Evolutionary conservation across 129 eudicot species (phyloP).

Genomic region (Sambucus nigra): DNA sequence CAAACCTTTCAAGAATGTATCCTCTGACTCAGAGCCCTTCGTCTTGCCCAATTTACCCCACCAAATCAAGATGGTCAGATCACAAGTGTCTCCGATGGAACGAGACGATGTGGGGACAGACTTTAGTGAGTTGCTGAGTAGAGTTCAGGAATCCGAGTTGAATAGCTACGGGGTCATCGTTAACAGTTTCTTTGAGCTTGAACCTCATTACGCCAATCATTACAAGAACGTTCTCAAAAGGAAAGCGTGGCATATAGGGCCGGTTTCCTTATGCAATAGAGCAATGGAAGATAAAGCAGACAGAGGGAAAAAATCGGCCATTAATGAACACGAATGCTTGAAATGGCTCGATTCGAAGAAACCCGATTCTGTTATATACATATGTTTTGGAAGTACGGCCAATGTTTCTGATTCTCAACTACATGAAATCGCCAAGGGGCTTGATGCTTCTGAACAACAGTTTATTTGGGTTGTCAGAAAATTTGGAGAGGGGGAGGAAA

Average conservation of each 20-base stretch:
- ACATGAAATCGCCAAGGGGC: constrained; percentile 18
- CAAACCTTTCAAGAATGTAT: constrained; percentile 9
- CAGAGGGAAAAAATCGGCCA: constrained; percentile 15
- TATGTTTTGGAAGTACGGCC: constrained; percentile 17
- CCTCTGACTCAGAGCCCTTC: constrained; percentile 18
- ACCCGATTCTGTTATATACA: constrained; percentile 15
- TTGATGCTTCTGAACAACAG: constrained; percentile 13
- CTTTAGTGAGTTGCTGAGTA: not conserved
- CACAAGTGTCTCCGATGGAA: not conserved
- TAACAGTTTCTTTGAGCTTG: no score
- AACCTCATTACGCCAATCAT: no score
- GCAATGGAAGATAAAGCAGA: constrained; percentile 13
- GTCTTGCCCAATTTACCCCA: constrained; percentile 20
- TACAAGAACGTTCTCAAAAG: constrained; percentile 1
- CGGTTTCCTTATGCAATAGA: constrained; percentile 14
- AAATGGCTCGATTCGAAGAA: no score
- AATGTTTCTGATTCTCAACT: constrained; percentile 2
- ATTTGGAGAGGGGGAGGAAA: constrained; percentile 9
- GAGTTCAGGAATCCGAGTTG: not conserved
- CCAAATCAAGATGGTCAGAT: not conserved
- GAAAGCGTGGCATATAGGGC: constrained; percentile 25
- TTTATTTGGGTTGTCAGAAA: no score
- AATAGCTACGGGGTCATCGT: constrained; percentile 13
- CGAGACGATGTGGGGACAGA: not conserved
- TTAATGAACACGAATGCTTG: constrained; percentile 14